Evolutionary conservation across 371 early-diverging fungal genomes (phyloP).

Genomic region (Rhizomucor miehei): DNA sequence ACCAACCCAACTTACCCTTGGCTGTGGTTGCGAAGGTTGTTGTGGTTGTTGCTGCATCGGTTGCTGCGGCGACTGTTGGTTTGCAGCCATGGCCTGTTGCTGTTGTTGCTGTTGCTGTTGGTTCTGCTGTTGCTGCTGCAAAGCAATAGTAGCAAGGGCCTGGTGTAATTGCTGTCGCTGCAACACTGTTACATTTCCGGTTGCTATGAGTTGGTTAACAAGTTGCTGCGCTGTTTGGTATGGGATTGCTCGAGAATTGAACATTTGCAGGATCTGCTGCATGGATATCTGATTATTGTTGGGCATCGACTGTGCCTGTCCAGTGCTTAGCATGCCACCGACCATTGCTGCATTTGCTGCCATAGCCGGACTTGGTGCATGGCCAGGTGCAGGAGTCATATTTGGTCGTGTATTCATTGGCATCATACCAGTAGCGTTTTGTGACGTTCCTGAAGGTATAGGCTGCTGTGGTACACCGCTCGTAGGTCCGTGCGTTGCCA

Average conservation of each 20-base stretch:
- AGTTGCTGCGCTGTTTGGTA: constrained; percentile 1
- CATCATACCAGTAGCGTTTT: constrained; percentile 6
- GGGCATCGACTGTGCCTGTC: constrained; percentile 16
- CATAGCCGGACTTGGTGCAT: constrained; percentile 8
- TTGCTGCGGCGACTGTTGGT: constrained; percentile 12
- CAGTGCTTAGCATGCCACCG: constrained; percentile 9
- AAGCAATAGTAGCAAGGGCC: constrained; percentile 2
- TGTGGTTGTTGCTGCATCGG: constrained; percentile 14
- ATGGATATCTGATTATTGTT: constrained; percentile 16
- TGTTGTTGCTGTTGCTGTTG: constrained; percentile 8
- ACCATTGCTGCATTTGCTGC: constrained; percentile 12
- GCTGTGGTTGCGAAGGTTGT: background rate
- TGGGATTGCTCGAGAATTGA: constrained; percentile 6
- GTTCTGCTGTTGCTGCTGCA: constrained; percentile 15
- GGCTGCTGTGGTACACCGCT: constrained; percentile 16
- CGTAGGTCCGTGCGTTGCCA: constrained; percentile 12
- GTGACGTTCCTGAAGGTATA: constrained; percentile 13
- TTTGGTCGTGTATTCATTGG: constrained; percentile 9
- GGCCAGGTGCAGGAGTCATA: constrained; percentile 10
- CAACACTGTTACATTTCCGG: background rate
- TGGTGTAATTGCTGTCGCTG: constrained; percentile 11
- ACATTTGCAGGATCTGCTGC: constrained; percentile 34
- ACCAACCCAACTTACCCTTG: background rate
- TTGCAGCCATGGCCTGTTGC: constrained; percentile 7
- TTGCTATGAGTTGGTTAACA: background rate